Evolutionary conservation across 1,284 basidiomycete species (phyloP).

Genomic region (Athelia sp.): DNA sequence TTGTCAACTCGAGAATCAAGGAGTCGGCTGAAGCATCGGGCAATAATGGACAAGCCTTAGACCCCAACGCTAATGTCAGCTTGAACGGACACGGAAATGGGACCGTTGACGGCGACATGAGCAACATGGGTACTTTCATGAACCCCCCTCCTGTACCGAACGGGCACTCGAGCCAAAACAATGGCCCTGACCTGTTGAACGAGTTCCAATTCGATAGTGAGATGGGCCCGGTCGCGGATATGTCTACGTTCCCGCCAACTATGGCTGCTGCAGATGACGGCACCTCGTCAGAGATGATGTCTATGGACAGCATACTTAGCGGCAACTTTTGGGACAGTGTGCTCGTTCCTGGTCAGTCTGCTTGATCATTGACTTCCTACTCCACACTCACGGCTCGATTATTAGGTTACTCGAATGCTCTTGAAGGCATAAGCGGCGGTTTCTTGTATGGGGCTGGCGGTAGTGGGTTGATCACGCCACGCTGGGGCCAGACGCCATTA

Average conservation of each 20-base stretch:
- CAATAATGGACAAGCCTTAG: not conserved
- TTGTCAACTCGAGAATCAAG: constrained; percentile 61
- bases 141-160: too few relatives aligned
- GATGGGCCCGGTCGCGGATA: constrained; percentile 75
- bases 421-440: constrained; percentile 76
- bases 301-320: constrained; percentile 77
- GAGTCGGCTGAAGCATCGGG: constrained; percentile 8
- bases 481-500: constrained; percentile 35
- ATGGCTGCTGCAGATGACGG: constrained; percentile 56
- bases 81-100: not conserved
- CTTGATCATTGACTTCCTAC: constrained; percentile 6
- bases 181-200: constrained; percentile 9
- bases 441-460: constrained; percentile 79
- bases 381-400: constrained; percentile 3
- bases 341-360: constrained; percentile 67
- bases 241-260: constrained; percentile 77
- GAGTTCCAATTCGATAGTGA: constrained; percentile 71
- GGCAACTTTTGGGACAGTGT: constrained; percentile 81
- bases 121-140: not conserved
- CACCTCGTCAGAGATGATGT: constrained; percentile 45
- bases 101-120: not conserved
- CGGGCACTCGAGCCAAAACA: not conserved
- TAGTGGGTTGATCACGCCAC: constrained; percentile 65
- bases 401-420: constrained; percentile 67
- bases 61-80: not conserved